Evolutionary conservation across 2,329 filamentous ascomycete species (phyloP), one percentile per base, ranked within the genome.

Genomic region (Fusarium staphyleae): DNA sequence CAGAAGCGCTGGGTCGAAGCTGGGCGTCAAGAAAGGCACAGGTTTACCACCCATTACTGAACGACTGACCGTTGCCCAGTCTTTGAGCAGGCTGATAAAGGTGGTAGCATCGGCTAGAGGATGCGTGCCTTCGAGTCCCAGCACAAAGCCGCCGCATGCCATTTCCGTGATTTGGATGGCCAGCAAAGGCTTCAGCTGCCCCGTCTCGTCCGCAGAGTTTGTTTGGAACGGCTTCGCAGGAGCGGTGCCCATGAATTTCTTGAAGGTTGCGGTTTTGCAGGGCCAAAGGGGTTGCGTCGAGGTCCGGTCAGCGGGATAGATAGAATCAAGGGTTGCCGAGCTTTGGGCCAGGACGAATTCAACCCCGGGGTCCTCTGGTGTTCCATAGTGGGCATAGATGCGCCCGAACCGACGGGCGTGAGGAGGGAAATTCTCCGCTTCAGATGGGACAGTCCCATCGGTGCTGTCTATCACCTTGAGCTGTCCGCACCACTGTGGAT

Each of bases 91-190:
- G 3, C 41, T 3, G 2, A 67, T 34, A 1, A 69, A 41, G 2
- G 57, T 48, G 0, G 60, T 57, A 4, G 61, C 62, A 30, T 69
- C 67, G 7, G 66, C 65, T 1, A 69, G 42, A 15, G 60, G 62
- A 50, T 69, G 67, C 1, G 55, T 35, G 4, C 48, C 56, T 9
- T 66, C 66, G 4, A 59, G 9, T 1, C 57, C 55, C 0, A 69
- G 11, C 1, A 56, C 48, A 19, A 67, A 62, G 0, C 60, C 67
- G 1, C 61, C 64, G 3, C 66, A 66, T 0, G 62, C 53, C 4
- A 69, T 7, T 2, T 60, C 29, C 0, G 67, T 69, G 1, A 66
- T 13, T 29, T 68, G 67, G 1, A 67, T 39, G 4, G 65, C 44
- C 16, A 69, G 35, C 1, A 60, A 36, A 12, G 66, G 55, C 7